phyloP scores from a whole-genome alignment of 805 yeast species.

The Yueomyces sinensis region DNA sequence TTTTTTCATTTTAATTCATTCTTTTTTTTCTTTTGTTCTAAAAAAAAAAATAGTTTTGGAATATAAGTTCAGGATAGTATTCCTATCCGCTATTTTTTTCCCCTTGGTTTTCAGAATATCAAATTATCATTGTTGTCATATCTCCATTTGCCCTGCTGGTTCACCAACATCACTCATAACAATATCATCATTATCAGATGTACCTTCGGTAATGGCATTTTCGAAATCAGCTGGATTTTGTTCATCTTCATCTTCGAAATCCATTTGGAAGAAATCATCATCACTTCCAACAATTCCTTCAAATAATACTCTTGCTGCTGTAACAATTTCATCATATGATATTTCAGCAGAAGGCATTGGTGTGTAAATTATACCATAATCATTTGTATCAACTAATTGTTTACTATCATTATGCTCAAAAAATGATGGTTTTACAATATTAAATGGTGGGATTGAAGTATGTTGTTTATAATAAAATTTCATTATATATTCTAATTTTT shows the following conservation, averaged over 20 bases:
- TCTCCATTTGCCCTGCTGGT: slow-evolving; percentile 28
- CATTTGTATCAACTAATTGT: slow-evolving; percentile 28
- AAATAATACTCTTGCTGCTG: slow-evolving; percentile 67
- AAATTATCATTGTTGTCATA: no score
- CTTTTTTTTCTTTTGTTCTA: no score
- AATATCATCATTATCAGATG: slow-evolving; percentile 17
- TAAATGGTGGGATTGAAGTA: slow-evolving; percentile 43
- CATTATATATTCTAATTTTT: slow-evolving; percentile 46
- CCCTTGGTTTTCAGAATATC: no score
- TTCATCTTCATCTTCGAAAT: slow-evolving; percentile 86
- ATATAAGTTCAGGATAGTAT: no score
- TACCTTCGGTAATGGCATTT: slow-evolving; percentile 21
- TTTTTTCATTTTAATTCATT: no score
- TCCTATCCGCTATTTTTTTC: no score
- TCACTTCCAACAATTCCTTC: slow-evolving; percentile 78
- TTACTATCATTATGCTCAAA: slow-evolving; percentile 23
- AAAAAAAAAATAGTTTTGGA: no score
- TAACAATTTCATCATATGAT: slow-evolving; percentile 81
- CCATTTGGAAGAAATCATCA: slow-evolving; percentile 93
- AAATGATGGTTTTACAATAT: slow-evolving; percentile 32
- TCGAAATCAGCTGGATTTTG: slow-evolving; percentile 7
- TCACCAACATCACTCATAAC: slow-evolving; percentile 24
- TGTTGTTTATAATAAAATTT: slow-evolving; percentile 51
- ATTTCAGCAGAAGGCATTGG: slow-evolving; percentile 74
- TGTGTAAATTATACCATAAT: slow-evolving; percentile 35